These are phyloP conservation scores for Fusarium sp. DNA, from an alignment of 2,329 filamentous ascomycete species.

Conservation along the genomic window DNA sequence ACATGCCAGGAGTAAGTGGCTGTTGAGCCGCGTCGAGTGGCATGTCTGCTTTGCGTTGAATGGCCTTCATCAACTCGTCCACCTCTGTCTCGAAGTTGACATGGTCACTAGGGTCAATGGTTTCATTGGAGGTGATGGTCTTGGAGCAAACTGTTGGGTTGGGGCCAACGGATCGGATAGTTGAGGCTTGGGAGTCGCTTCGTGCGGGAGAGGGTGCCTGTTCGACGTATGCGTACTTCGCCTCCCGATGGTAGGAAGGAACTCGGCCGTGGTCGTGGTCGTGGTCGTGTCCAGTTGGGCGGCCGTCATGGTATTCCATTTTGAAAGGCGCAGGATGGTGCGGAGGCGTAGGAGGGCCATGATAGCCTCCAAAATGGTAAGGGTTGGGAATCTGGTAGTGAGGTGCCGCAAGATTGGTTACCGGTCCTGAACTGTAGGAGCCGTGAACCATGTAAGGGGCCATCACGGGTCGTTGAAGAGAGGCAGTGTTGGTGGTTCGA, in stretches of 20 bases:
- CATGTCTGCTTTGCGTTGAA: constrained; percentile 73
- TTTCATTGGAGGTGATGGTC: constrained; percentile 59
- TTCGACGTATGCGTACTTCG: constrained; percentile 48
- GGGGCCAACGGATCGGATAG: constrained; percentile 35
- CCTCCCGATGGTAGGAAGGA: constrained; percentile 43
- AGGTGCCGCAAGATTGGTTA: constrained; percentile 55
- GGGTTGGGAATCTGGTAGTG: constrained; percentile 57
- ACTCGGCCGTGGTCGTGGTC: constrained; percentile 43
- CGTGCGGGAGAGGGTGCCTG: constrained; percentile 50
- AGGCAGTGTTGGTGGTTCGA: constrained; percentile 51
- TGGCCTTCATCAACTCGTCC: constrained; percentile 88
- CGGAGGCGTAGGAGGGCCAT: constrained; percentile 50
- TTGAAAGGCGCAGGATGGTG: constrained; percentile 51
- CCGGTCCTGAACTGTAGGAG: constrained; percentile 57
- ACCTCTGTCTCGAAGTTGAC: constrained; percentile 82
- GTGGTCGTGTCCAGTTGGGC: constrained; percentile 36
- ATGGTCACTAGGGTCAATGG: constrained; percentile 60
- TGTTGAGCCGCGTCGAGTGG: constrained; percentile 45
- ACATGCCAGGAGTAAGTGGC: constrained; percentile 44
- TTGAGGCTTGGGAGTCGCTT: constrained; percentile 50
- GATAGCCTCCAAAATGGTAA: constrained; percentile 59
- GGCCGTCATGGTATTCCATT: constrained; percentile 49
- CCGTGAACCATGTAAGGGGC: constrained; percentile 59
- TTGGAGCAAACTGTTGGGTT: constrained; percentile 52
- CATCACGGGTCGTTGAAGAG: constrained; percentile 57